These are phyloP conservation scores for Physcomitrellopsis africana DNA, from an alignment of 225 moss, liverwort and hornwort genomes.

Conservation along the genomic window DNA sequence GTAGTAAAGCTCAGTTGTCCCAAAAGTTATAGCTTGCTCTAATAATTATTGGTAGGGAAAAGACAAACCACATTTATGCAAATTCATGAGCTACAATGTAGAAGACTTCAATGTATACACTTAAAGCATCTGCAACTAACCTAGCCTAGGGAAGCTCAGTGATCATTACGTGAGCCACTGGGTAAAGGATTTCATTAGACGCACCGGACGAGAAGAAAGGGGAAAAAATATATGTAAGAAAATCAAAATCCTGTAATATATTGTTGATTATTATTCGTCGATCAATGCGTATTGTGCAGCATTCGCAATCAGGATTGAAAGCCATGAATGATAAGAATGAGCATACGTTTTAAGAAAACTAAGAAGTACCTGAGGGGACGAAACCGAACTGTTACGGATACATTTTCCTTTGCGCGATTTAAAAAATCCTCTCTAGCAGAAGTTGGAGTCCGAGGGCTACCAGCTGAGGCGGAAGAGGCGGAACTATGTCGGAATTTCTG, in stretches of 20 bases:
- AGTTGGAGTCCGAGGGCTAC: slow-evolving; percentile 86
- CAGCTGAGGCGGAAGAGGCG: slow-evolving; percentile 65
- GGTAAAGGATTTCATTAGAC: background rate
- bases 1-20: background rate
- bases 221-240: no score
- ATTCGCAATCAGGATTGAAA: slow-evolving; percentile 20
- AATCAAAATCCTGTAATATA: background rate
- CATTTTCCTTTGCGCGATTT: slow-evolving; percentile 88
- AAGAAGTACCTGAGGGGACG: slow-evolving; percentile 91
- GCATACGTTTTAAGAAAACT: slow-evolving; percentile 8
- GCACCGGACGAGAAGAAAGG: background rate
- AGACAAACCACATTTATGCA: background rate
- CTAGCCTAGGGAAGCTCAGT: slow-evolving; percentile 19
- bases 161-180: slow-evolving; percentile 7
- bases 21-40: slow-evolving; percentile 7
- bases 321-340: slow-evolving; percentile 2
- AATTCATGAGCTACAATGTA: slow-evolving; percentile 14
- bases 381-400: slow-evolving; percentile 91
- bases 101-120: background rate
- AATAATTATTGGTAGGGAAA: background rate
- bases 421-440: slow-evolving; percentile 75
- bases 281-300: slow-evolving; percentile 11
- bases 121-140: background rate
- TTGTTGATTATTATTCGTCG: background rate
- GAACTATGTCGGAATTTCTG: slow-evolving; percentile 75